Base-by-base conservation (phyloP, 2,329 filamentous ascomycete species). In the Kalaharituber pfeilii region DNA sequence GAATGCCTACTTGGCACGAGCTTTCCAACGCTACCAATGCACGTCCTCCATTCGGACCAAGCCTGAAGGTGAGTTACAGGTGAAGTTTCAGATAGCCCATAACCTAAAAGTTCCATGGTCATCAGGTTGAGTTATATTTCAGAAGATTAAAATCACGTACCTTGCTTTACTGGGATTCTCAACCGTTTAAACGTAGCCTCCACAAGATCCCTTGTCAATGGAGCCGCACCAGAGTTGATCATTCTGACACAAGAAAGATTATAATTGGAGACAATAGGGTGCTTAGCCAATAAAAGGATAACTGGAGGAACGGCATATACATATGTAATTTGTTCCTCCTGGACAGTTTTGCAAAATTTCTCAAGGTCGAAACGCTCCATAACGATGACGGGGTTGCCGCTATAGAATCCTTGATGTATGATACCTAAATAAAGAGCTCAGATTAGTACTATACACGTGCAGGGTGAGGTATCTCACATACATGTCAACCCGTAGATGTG, bases 161-260 rank as follows among this genome's bases (percentile, higher is more conserved):
- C 60, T 69, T 96, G 89, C 72, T 94, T 95, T 57, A 94, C 79
- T 1, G 82, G 81, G 20, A 93, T 74, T 51, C 79, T 79, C 56
- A 91, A 77, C 6, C 87, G 78, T 20, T 76, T 69, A 72, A 85
- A 84, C 2, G 91, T 77, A 7, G 79, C 76, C 53, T 86, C 78
- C 1, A 89, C 83, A 1, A 96, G 75, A 59, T 94, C 86, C 28
- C 73, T 72, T 0, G 86, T 89, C 39, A 95, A 71, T 0, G 89
- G 89, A 0, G 89, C 88, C 0, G 88, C 89, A 24, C 85, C 89
- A 0, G 79, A 88, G 69, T 87, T 91, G 72, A 94, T 73, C 77
- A 88, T 88, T 47, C 84, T 81, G 24, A 96, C 65, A 3, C 76
- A 80, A 15, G 78, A 80, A 42, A 96, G 73, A 67, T 96, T 79